Evolutionary conservation across 805 yeast genomes (phyloP).

Genomic region (Monosporozyma servazzii): DNA sequence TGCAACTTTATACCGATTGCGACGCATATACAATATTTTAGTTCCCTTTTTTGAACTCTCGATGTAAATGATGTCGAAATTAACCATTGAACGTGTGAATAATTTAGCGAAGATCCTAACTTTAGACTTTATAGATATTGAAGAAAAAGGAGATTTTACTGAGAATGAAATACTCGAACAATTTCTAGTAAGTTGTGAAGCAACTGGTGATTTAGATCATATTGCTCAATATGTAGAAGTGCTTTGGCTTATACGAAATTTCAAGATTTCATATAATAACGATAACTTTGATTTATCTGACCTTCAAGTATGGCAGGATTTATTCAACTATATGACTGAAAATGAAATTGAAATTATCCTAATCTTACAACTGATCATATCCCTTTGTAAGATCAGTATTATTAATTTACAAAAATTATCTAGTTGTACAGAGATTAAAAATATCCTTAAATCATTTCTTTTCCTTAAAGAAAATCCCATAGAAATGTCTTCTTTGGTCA

Average conservation of each 20-base stretch:
- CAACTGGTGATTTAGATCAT: not conserved
- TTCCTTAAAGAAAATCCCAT: not conserved
- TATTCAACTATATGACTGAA: conserved; percentile 4
- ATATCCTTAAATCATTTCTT: not conserved
- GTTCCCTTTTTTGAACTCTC: not conserved
- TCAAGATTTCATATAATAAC: conserved; percentile 12
- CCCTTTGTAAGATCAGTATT: conserved; percentile 16
- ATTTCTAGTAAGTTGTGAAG: not conserved
- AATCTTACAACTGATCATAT: conserved; percentile 17
- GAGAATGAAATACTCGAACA: not conserved
- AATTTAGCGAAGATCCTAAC: not conserved
- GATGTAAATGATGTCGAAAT: not conserved
- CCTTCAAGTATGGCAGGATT: conserved; percentile 9
- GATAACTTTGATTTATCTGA: conserved; percentile 12
- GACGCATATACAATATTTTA: not conserved
- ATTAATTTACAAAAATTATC: conserved; percentile 18
- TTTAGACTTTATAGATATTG: not conserved
- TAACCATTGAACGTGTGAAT: not conserved
- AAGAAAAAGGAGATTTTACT: not conserved
- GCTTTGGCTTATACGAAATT: conserved; percentile 10
- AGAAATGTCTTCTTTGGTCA: not conserved
- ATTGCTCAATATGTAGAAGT: conserved; percentile 16
- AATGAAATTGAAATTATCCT: not conserved
- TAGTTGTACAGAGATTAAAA: not conserved
- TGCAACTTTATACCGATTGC: not conserved